Evolutionary conservation across 352 stramenopile genomes (phyloP), one percentile per base, ranked within the genome.

Genomic region (Phytophthora agathidicida): DNA sequence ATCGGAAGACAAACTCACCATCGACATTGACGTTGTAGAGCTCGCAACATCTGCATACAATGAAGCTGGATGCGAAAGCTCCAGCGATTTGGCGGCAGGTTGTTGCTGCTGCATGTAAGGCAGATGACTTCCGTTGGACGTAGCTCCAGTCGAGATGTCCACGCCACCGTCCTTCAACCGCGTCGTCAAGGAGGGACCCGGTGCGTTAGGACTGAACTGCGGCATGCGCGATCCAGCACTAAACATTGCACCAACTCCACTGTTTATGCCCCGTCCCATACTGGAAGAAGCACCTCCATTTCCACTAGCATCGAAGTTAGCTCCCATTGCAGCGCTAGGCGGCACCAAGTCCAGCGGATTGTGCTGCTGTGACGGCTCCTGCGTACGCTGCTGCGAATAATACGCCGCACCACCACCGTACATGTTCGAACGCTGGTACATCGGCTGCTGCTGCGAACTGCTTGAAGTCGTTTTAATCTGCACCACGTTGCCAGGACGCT

Each of bases 401-500:
- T 76, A 79, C 11, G 57, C 20, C 19, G 57, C 19, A 6, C 36
- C 32, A 5, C 56, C 47, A 16, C 60, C 38, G 37, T 73, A 76
- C 62, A 76, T 59, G 17, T 57, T 65, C 14, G 70, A 53, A 20
- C 59, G 63, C 19, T 73, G 63, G 27, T 75, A 71, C 50, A 73
- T 69, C 7, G 67, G 23, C 24, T 82, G 72, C 35, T 78, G 68
- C 30, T 83, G 74, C 16, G 65, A 64, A 26, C 27, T 71, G 60
- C 39, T 65, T 3, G 49, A 32, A 7, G 54, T 65, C n/a, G 66
- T 50, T 64, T 80, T 80, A 30, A 80, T 62, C 59, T 76, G 71
- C 45, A 80, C 65, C 28, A 80, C 56, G 19, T 75, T 75, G 13
- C 68, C 71, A 53, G 60, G 55, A 30, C 71, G 71, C 38, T 76